Evolutionary conservation across 1,284 basidiomycete species (phyloP), one percentile per base, ranked within the genome.

Genomic region (Melanopsichium pennsylvanicum): DNA sequence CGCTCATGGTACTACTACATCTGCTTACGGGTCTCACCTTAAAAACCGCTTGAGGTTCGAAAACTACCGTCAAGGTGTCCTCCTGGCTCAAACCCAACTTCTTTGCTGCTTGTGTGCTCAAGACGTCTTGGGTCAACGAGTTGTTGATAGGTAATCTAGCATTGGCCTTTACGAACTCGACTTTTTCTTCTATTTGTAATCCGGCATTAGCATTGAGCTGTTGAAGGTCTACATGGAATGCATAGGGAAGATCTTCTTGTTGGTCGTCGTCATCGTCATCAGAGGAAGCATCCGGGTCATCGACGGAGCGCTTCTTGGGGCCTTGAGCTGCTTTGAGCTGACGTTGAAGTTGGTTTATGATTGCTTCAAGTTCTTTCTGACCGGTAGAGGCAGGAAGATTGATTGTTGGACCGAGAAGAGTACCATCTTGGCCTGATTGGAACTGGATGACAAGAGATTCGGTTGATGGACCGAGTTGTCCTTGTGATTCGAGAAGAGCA

Each of bases 21-120:
- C 95, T 84, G 33, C 92, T 93, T 15, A 96, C 93, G 34, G 92
- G 92, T 69, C 94, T 85, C 12, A 98, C 95, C 70, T 89, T 88
- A 83, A 97, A 98, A 2, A 98, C 91, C 16, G 94, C 93, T 82
- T 97, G 93, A 3, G 96, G 95, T 42, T 79, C 76, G 46, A 77
- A 80, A 4, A 78, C 75, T 18, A 80, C 60, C 22, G 71, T 72
- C n/a, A 80, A 59, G 25, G 75, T 75, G 43, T 76, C 75, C 62
- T 80, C 78, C 35, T 69, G 46, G 46, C 76, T 77, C 16, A 79
- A 51, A 12, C 78, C 78, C 13, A 79, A 67, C 52, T 72, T 66
- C 52, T 72, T 66, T 3, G 78, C 75, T 0, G 62, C 56, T 12
- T 59, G 43, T 10, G 74, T 58, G 21, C 54, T 56, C 38, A 80